Conservation (phyloP, 805 yeast genomes). For the Yarrowia keelungensis region DNA sequence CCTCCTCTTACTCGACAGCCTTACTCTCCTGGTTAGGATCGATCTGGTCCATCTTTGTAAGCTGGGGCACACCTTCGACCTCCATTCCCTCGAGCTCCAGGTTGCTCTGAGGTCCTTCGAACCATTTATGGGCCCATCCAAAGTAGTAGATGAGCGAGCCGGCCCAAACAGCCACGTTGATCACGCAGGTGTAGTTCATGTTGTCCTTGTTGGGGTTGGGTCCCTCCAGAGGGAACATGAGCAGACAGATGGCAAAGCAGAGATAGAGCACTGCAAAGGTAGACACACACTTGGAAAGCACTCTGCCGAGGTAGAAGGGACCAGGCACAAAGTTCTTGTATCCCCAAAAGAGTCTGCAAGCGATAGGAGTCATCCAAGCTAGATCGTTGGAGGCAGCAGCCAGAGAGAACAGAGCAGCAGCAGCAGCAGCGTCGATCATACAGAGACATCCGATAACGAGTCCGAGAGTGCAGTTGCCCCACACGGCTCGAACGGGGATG, state of each 20-base stretch:
- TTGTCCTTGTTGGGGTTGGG: constrained; percentile 50
- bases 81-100: constrained; percentile 38
- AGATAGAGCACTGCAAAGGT: constrained; percentile 59
- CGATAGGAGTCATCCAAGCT: constrained; percentile 68
- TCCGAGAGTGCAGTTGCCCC: constrained; percentile 58
- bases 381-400: constrained; percentile 67
- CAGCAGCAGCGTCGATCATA: constrained; percentile 65
- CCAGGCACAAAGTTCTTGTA: constrained; percentile 68
- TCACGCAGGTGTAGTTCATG: constrained; percentile 74
- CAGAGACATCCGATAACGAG: constrained; percentile 63
- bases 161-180: constrained; percentile 67
- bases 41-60: not conserved
- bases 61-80: constrained; percentile 10
- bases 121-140: constrained; percentile 60
- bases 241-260: constrained; percentile 59
- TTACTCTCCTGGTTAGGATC: not conserved
- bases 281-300: constrained; percentile 55
- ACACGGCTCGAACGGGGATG: constrained; percentile 72
- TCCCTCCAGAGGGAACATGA: constrained; percentile 62
- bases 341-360: constrained; percentile 57
- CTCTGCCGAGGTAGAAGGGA: constrained; percentile 65
- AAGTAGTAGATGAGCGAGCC: constrained; percentile 60
- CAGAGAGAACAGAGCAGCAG: constrained; percentile 69
- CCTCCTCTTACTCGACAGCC: not conserved
- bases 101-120: constrained; percentile 60